Conservation (phyloP, 306 rosid genomes). For the Mucuna pruriens region DNA sequence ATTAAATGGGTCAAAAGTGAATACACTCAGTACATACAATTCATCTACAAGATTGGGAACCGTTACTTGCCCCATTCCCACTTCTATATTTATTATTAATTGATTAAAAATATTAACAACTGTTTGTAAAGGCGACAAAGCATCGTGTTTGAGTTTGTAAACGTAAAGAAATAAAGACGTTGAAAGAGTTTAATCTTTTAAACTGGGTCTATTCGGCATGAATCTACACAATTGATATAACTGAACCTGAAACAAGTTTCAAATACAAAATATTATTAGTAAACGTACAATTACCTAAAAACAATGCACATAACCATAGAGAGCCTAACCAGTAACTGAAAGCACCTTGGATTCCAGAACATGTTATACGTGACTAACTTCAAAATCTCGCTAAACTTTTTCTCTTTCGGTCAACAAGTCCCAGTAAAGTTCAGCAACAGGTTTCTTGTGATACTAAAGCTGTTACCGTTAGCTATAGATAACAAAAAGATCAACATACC, state of each 20-base stretch:
- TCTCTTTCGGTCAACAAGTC: background rate
- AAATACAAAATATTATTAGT: background rate
- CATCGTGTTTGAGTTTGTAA: too few species aligned
- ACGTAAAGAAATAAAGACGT: too few species aligned
- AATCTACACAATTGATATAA: background rate
- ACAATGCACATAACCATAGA: too few species aligned
- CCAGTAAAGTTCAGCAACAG: constrained; percentile 13
- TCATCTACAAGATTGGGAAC: too few species aligned
- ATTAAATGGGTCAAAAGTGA: background rate
- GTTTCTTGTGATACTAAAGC: constrained; percentile 22
- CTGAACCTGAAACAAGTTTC: background rate
- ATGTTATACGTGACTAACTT: background rate
- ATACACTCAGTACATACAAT: background rate
- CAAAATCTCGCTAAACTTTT: background rate
- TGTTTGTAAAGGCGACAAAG: too few species aligned
- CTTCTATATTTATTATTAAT: too few species aligned
- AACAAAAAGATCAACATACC: background rate
- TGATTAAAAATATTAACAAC: too few species aligned
- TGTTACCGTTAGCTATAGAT: background rate
- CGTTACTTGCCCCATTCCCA: too few species aligned
- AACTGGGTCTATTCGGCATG: background rate
- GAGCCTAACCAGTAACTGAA: background rate
- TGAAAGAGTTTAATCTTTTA: background rate
- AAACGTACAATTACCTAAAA: too few species aligned
- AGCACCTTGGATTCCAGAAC: background rate